A percentile compares a stretch with the other conserved stretches of the same genome.
phyloP scores from a whole-genome alignment of 2,329 filamentous ascomycete species.

The Lasiodiplodia sp. region DNA sequence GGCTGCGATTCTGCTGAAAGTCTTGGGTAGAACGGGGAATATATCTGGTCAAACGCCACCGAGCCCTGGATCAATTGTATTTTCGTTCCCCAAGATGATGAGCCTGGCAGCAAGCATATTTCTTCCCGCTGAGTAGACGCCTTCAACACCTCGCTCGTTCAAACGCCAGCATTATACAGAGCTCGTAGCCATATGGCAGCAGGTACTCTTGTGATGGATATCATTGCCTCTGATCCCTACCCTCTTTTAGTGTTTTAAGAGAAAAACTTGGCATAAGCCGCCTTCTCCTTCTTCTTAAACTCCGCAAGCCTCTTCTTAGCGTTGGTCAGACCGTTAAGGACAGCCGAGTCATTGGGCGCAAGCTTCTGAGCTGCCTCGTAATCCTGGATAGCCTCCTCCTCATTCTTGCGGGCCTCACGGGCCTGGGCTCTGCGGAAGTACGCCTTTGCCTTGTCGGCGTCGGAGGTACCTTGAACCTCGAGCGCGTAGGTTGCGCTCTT shows the following conservation, averaged over 20 bases:
- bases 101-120: slow-evolving; percentile 13
- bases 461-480: slow-evolving; percentile 66
- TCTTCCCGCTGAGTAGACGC: slow-evolving; percentile 4
- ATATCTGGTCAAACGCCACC: not conserved
- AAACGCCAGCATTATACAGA: slow-evolving; percentile 19
- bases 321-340: slow-evolving; percentile 76
- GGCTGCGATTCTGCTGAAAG: not conserved
- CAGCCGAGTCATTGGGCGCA: slow-evolving; percentile 73
- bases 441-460: slow-evolving; percentile 87
- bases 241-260: slow-evolving; percentile 1
- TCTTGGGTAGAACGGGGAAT: too few species aligned
- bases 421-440: slow-evolving; percentile 83
- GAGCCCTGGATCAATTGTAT: slow-evolving; percentile 1
- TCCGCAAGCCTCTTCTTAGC: slow-evolving; percentile 79
- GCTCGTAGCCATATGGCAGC: not conserved
- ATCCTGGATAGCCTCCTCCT: slow-evolving; percentile 71
- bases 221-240: slow-evolving; percentile 4
- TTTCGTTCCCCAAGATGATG: not conserved
- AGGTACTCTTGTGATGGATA: slow-evolving; percentile 16
- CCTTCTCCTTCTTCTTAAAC: slow-evolving; percentile 86
- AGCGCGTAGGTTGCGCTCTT: slow-evolving; percentile 77
- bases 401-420: slow-evolving; percentile 78
- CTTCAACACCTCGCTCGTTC: slow-evolving; percentile 22
- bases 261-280: slow-evolving; percentile 76
- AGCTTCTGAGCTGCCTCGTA: slow-evolving; percentile 53